Base-by-base conservation (phyloP, 75 land plant genomes). In the Pinus taeda region DNA sequence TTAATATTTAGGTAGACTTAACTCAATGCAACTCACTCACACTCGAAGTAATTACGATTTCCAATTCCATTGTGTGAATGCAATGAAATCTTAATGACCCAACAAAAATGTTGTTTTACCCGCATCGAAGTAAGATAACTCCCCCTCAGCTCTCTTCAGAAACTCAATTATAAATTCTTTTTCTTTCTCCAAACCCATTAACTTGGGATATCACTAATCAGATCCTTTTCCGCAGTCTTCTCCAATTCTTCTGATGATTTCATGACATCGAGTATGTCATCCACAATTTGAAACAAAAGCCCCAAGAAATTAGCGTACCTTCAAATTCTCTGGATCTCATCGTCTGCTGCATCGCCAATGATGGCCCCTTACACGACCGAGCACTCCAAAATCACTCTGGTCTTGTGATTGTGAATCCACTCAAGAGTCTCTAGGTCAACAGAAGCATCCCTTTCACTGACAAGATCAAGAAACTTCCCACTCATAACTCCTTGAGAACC, bases 251-350 rank as follows among this genome's bases (percentile, higher is more conserved):
- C 73, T 13, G 89, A 77, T 1, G 83, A 60, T 67, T 74, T 75
- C 37, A 87, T 87, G 36, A 95, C 93, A 76, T 95, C 93, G 2
- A 95, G 83, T 20, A 94, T 94, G 74, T 94, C 97, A 79, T 94
- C 93, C 69, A 94, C 97, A 30, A 94, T 95, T 79, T 93, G 93
- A 84, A 89, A 93, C 79, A 91, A 67, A 37, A 91, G 75, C 18
- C 93, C 93, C 24, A 91, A 81, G 42, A 64, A 83, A 58, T 86
- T 76, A 2, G 96, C 89, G 55, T 85, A 91, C 29, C 33, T 79
- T 30, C 91, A 60, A 69, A 89, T 69, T 42, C 74, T 86, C 61
- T 85, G 91, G 3, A 91, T 76, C 29, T 93, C 89, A 4, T 83
- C 88, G 21, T 88, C 85, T 4, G 59, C n/a, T 1, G 86, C 95